Conservation (phyloP, 306 rosid species). For the Myrica gale region DNA sequence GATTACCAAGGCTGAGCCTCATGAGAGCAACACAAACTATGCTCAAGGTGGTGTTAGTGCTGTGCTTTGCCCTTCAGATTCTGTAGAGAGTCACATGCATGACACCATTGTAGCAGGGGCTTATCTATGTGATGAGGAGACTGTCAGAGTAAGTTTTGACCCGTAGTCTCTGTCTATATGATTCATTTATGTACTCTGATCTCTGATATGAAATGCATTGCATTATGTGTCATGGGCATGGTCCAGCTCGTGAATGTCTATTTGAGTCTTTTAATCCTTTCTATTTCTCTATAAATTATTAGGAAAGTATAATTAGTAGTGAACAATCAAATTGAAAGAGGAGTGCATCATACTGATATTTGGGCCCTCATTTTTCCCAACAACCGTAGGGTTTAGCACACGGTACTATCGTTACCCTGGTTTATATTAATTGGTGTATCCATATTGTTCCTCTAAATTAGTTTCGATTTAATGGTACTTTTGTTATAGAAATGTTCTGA, state of each 20-base stretch:
- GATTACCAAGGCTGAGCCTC: constrained; percentile 93
- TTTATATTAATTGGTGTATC: background rate
- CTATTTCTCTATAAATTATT: background rate
- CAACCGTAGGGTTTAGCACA: background rate
- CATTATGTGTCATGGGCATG: background rate
- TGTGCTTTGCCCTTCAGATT: constrained; percentile 82
- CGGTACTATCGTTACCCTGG: background rate
- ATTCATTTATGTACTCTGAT: constrained; percentile 16
- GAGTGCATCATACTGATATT: background rate
- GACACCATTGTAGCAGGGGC: constrained; percentile 98
- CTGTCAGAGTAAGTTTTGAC: constrained; percentile 68
- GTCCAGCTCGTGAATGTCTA: background rate
- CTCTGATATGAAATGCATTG: constrained; percentile 7
- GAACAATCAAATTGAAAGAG: background rate
- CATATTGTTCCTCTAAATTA: background rate
- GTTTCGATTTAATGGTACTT: background rate
- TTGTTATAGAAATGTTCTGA: background rate
- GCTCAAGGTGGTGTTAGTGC: constrained; percentile 99
- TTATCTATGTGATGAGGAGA: constrained; percentile 88
- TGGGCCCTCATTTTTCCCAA: background rate
- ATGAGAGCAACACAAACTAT: constrained; percentile 95
- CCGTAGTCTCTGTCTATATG: constrained; percentile 1
- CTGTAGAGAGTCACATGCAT: constrained; percentile 91
- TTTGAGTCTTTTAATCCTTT: constrained; percentile 7
- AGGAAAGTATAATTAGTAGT: background rate